These are phyloP conservation scores for Diaporthe citri DNA, from an alignment of 2,329 filamentous ascomycete genomes.

Conservation along the genomic window DNA sequence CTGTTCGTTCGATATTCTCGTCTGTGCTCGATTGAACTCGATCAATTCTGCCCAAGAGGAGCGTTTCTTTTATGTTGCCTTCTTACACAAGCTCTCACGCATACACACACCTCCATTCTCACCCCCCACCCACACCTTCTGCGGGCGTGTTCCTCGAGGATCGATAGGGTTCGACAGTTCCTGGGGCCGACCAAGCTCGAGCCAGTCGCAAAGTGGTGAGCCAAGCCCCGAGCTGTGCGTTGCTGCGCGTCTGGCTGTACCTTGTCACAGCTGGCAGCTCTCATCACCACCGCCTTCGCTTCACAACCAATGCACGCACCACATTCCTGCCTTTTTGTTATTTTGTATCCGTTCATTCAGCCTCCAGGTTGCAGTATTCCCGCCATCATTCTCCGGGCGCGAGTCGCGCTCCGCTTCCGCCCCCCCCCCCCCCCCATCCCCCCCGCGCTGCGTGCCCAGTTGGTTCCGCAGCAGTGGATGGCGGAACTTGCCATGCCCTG, in stretches of 20 bases:
- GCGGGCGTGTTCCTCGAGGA: slow-evolving; percentile 1
- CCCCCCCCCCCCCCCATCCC: too few relatives aligned
- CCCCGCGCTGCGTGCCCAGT: slow-evolving; percentile 14
- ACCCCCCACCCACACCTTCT: slow-evolving; percentile 15
- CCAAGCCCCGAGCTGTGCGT: slow-evolving; percentile 2
- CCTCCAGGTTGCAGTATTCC: slow-evolving; percentile 13
- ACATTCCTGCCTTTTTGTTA: not conserved
- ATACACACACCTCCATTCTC: not conserved
- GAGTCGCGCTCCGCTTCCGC: slow-evolving; percentile 15
- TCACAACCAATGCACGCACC: not conserved
- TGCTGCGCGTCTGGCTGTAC: not conserved
- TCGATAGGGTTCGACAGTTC: slow-evolving; percentile 15
- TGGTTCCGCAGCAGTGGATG: slow-evolving; percentile 30
- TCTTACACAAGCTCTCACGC: not conserved
- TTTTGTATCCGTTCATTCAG: not conserved
- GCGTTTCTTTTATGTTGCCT: not conserved
- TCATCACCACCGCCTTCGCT: not conserved
- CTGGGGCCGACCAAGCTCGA: slow-evolving; percentile 15
- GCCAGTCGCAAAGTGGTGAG: slow-evolving; percentile 24
- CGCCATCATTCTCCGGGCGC: slow-evolving; percentile 12
- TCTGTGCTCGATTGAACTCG: slow-evolving; percentile 13
- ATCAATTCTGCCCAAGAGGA: not conserved
- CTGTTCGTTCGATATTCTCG: not conserved
- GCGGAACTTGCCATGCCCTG: slow-evolving; percentile 22
- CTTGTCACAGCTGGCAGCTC: not conserved